Conservation (phyloP, 768 basidiomycete genomes). For the Lactarius psammicola region DNA sequence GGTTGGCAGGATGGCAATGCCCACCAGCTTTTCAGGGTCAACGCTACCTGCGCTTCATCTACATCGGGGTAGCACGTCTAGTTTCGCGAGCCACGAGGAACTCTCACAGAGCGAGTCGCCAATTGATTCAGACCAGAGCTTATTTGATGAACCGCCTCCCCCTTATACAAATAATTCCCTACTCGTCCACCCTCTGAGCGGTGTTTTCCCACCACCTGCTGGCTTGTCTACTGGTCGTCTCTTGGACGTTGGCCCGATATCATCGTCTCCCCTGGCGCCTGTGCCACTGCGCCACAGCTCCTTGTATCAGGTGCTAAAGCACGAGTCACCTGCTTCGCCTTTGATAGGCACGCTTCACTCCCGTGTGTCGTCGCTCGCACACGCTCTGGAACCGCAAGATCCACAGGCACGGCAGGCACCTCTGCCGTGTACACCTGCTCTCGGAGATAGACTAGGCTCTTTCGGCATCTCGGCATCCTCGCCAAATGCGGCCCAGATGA, state of each 20-base stretch:
- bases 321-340: slow-evolving; percentile 14
- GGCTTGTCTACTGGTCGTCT: not conserved
- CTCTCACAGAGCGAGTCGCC: not conserved
- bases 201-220: slow-evolving; percentile 7
- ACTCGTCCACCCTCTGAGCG: slow-evolving; percentile 2
- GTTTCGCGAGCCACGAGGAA: not conserved
- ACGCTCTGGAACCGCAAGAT: slow-evolving; percentile 22
- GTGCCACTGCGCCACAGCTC: slow-evolving; percentile 24
- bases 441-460: not conserved
- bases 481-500: not conserved
- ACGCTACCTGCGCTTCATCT: slow-evolving; percentile 1
- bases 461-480: not conserved
- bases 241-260: not conserved
- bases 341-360: slow-evolving; percentile 8
- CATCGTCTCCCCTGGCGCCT: slow-evolving; percentile 21
- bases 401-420: slow-evolving; percentile 8
- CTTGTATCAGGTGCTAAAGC: slow-evolving; percentile 23
- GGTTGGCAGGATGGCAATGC: slow-evolving; percentile 8
- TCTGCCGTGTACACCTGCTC: not conserved
- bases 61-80: slow-evolving; percentile 1
- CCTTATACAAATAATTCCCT: slow-evolving; percentile 12
- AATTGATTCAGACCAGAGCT: not conserved
- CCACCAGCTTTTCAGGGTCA: slow-evolving; percentile 1
- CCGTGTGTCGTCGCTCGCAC: slow-evolving; percentile 12
- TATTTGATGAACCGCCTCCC: slow-evolving; percentile 24